phyloP scores from a whole-genome alignment of 805 yeast genomes.

The Kuraishia hungarica region DNA sequence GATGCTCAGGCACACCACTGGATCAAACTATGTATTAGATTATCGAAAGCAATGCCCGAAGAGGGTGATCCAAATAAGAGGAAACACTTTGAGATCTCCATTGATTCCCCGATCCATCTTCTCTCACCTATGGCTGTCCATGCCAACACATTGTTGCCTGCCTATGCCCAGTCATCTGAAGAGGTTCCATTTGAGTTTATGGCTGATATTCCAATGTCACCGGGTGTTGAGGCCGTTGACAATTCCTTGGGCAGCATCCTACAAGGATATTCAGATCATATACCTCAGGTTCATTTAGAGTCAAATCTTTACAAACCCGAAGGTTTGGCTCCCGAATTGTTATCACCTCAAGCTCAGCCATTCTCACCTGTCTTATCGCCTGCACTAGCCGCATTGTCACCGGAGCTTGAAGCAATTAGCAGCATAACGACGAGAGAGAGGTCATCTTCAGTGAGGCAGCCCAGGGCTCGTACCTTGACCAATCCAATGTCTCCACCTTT shows the following conservation, averaged over 20 bases:
- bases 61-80: slow-evolving; percentile 40
- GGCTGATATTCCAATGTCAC: slow-evolving; percentile 32
- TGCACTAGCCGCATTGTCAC: slow-evolving; percentile 18
- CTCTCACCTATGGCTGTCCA: slow-evolving; percentile 72
- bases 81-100: slow-evolving; percentile 89
- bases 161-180: slow-evolving; percentile 32
- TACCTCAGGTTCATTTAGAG: slow-evolving; percentile 18
- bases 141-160: slow-evolving; percentile 70
- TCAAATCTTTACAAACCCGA: slow-evolving; percentile 51
- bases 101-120: slow-evolving; percentile 89
- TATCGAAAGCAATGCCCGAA: slow-evolving; percentile 58
- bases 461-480: slow-evolving; percentile 2
- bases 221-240: slow-evolving; percentile 43
- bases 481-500: slow-evolving; percentile 24
- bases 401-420: slow-evolving; percentile 10
- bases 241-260: slow-evolving; percentile 17
- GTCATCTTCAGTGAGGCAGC: slow-evolving; percentile 3
- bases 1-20: slow-evolving; percentile 90
- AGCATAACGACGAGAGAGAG: slow-evolving; percentile 4
- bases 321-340: slow-evolving; percentile 31
- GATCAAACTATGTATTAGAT: slow-evolving; percentile 81
- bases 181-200: slow-evolving; percentile 13
- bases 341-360: slow-evolving; percentile 63
- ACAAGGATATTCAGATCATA: slow-evolving; percentile 12
- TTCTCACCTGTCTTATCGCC: slow-evolving; percentile 34